These are phyloP conservation scores for Gymnopilus dilepis DNA, from an alignment of 768 basidiomycete genomes.

Conservation along the genomic window DNA sequence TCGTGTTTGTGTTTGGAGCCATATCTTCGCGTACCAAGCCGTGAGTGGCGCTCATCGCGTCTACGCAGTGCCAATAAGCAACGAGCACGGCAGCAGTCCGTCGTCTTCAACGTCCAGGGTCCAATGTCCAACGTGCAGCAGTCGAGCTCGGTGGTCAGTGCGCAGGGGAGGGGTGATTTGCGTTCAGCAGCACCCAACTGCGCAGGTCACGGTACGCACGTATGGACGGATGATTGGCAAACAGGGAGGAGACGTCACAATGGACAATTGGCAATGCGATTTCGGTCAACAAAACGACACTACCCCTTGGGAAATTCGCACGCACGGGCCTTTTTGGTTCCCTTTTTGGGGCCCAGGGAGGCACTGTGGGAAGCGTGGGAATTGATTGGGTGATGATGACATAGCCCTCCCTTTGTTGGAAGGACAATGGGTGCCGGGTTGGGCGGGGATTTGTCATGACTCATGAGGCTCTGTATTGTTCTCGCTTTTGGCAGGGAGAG, in stretches of 20 bases:
- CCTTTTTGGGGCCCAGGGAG: neutral
- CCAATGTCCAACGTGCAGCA: too few species aligned
- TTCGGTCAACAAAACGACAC: constrained; percentile 21
- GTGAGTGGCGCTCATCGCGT: constrained; percentile 34
- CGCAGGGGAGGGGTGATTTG: constrained; percentile 31
- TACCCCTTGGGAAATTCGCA: constrained; percentile 39
- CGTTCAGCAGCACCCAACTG: constrained; percentile 37
- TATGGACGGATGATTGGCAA: constrained; percentile 27
- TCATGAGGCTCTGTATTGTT: neutral
- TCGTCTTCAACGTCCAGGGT: too few species aligned
- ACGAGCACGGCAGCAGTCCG: too few species aligned
- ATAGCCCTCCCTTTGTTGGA: too few species aligned
- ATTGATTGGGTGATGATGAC: too few species aligned
- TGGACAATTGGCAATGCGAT: too few species aligned
- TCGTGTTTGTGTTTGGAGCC: too few species aligned
- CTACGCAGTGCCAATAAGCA: neutral
- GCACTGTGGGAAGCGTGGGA: too few species aligned
- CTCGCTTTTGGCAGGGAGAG: too few species aligned
- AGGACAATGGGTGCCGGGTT: too few species aligned
- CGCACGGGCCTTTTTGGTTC: constrained; percentile 43
- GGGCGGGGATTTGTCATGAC: neutral
- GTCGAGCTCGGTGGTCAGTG: constrained; percentile 47
- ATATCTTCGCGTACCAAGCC: too few species aligned
- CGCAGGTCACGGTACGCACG: constrained; percentile 35
- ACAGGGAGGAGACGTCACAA: constrained; percentile 24